These are phyloP conservation scores for Volvox africanus DNA, from an alignment of 139 green algal species.

Conservation along the genomic window DNA sequence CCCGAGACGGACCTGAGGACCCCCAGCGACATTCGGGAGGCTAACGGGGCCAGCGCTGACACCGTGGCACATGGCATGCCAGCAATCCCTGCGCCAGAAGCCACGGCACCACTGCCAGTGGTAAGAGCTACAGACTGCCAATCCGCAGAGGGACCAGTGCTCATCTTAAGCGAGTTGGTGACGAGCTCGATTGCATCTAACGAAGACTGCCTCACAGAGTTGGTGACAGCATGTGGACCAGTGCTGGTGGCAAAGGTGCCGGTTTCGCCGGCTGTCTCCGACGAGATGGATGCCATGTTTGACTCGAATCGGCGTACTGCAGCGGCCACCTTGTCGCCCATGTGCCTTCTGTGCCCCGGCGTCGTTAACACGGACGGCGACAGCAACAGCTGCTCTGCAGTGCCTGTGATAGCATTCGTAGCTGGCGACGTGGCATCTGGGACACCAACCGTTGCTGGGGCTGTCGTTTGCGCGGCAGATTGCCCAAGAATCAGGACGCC, in stretches of 20 bases:
- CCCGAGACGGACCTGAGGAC: not conserved
- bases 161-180: not conserved
- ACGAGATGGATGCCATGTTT: no score
- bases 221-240: not conserved
- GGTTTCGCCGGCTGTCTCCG: not conserved
- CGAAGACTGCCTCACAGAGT: not conserved
- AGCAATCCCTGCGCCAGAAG: not conserved
- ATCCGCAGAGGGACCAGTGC: not conserved
- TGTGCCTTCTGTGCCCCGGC: not conserved
- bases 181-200: not conserved
- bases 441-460: not conserved
- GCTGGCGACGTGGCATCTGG: not conserved
- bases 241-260: no score
- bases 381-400: not conserved
- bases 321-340: constrained; percentile 19
- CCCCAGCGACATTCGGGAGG: not conserved
- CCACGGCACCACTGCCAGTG: not conserved
- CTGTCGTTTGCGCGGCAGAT: not conserved
- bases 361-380: not conserved
- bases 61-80: not conserved
- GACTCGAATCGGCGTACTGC: constrained; percentile 26
- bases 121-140: constrained; percentile 1
- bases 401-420: not conserved
- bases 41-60: not conserved
- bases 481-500: not conserved